A percentile compares a stretch with the other conserved stretches of the same genome.
Conservation (phyloP, 306 rosid species). For the Cicer bijugum region DNA sequence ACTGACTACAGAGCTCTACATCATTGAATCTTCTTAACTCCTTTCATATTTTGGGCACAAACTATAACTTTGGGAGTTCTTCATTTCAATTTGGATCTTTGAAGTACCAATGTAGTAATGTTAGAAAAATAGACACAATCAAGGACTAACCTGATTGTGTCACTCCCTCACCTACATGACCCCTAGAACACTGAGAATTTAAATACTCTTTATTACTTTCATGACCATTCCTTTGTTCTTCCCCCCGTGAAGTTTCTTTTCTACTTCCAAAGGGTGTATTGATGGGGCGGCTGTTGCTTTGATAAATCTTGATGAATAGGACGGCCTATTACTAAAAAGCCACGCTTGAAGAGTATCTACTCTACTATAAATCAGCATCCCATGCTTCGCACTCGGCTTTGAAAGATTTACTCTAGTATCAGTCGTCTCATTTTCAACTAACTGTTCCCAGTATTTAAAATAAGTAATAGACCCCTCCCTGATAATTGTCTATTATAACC, state of each 20-base stretch:
- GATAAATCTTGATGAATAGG: constrained; percentile 3
- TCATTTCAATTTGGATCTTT: constrained; percentile 7
- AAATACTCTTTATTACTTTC: constrained; percentile 14
- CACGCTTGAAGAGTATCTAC: background rate
- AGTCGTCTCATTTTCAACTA: background rate
- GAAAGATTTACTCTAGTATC: background rate
- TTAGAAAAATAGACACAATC: background rate
- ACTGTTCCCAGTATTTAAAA: constrained; percentile 7
- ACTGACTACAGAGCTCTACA: background rate
- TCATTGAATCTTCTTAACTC: background rate
- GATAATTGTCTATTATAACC: constrained; percentile 23
- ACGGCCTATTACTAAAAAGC: background rate
- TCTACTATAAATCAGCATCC: background rate
- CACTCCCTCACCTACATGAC: constrained; percentile 14
- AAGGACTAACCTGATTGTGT: constrained; percentile 4
- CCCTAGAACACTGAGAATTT: constrained; percentile 18
- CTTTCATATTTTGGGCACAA: constrained; percentile 7
- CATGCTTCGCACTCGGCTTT: constrained; percentile 6
- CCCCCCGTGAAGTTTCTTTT: constrained; percentile 16
- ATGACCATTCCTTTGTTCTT: constrained; percentile 13
- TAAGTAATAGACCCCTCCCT: constrained; percentile 6
- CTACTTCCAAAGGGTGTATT: background rate
- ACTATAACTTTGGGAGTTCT: constrained; percentile 9
- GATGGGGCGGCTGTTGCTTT: background rate
- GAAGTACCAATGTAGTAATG: background rate